Evolutionary conservation across 2,329 filamentous ascomycete genomes (phyloP).

Genomic region (Diaporthe sp.): DNA sequence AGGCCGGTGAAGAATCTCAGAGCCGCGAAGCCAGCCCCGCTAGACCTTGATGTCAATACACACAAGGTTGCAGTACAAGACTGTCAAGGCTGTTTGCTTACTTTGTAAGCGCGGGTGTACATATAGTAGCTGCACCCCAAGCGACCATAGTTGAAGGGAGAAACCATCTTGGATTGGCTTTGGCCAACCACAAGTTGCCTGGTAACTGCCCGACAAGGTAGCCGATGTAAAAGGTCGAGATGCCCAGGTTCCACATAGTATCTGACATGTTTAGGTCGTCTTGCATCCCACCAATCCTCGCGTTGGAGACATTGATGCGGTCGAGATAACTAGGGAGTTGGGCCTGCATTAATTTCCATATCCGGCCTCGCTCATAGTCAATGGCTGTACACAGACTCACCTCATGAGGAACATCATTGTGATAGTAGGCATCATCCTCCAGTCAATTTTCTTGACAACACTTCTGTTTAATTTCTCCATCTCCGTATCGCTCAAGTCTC

Average conservation of each 20-base stretch:
- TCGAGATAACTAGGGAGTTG: constrained; percentile 52
- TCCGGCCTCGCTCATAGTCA: background rate
- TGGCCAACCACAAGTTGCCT: constrained; percentile 58
- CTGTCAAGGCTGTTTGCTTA: background rate
- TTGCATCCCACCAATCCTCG: constrained; percentile 51
- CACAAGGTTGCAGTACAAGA: background rate
- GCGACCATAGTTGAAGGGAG: constrained; percentile 55
- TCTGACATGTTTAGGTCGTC: constrained; percentile 50
- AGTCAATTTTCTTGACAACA: constrained; percentile 48
- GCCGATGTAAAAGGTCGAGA: constrained; percentile 58
- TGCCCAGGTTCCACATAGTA: constrained; percentile 53
- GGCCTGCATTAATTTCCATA: background rate
- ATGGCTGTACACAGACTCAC: constrained; percentile 45
- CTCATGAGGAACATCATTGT: constrained; percentile 48
- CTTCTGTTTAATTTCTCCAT: constrained; percentile 43
- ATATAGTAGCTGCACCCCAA: constrained; percentile 55
- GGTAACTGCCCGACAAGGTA: constrained; percentile 59
- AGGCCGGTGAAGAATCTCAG: constrained; percentile 45
- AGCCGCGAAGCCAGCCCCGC: constrained; percentile 45
- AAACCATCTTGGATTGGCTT: constrained; percentile 50
- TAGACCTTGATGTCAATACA: background rate
- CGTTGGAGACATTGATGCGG: constrained; percentile 62
- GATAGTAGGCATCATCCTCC: constrained; percentile 47
- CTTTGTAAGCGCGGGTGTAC: constrained; percentile 55
- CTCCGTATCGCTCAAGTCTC: background rate